Base-by-base conservation (phyloP, 164 flowering plant species). In the Berberis vulgaris region DNA sequence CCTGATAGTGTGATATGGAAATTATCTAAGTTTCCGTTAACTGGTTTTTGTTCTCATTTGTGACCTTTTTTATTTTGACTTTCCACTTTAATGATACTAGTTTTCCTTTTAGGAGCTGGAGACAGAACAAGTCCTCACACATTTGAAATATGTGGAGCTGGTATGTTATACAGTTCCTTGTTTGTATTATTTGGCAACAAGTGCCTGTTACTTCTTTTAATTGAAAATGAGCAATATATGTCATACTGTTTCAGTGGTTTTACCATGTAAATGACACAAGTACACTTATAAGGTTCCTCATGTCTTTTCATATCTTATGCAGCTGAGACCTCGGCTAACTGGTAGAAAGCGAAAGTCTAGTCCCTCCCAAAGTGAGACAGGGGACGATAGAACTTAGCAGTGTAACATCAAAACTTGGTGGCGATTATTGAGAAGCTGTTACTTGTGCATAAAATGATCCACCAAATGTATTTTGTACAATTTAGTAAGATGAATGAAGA, bases 291-390 rank as follows among this genome's bases (percentile, higher is more conserved):
- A 26, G 26, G 26, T 26, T 26, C 26, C 26, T 26, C 26, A 26
- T 26, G 26, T 26, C 26, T 26, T 26, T 26, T 26, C 26, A 43
- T 53, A n/a, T 58, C 1, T 41, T 61, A 10, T 74, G 75, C 63
- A 83, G 87, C 60, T 79, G 74, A 79, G 74, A 71, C 80, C 78
- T 40, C 79, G 73, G 45, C 45, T 78, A 43, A 67, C 72, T 54
- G 76, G 80, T 61, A 82, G 75, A 67, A 72, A 71, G 67, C 76
- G 60, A 61, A 82, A 74, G 69, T 41, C 58, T 8, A 66, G 58
- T 69, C 45, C 39, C 43, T 53, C 57, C n/a, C 61, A 60, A 57
- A 60, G 13, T n/a, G 61, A 56, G 40, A 38, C 49, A 46, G 52
- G 53, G 56, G 45, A 66, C 9, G 26, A 7, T 7, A 55, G 66